Conservation (phyloP, 2,329 filamentous ascomycete genomes). For the Stylonectria norvegica region DNA sequence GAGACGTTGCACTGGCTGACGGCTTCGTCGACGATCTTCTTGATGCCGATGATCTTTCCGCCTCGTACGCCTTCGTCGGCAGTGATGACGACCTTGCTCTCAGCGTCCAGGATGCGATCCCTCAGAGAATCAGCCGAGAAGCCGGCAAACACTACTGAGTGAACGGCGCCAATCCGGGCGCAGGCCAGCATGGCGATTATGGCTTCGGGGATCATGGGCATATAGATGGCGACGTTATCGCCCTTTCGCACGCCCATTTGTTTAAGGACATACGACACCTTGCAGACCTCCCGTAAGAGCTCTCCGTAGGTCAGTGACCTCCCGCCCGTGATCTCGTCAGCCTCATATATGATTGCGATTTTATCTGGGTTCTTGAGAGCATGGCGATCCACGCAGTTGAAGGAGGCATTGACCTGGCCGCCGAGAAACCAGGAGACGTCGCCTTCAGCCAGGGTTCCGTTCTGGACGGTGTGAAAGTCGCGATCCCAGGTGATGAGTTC, state of each 20-base stretch:
- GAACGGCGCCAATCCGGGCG: constrained; percentile 81
- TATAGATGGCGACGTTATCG: constrained; percentile 88
- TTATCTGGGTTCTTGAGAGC: constrained; percentile 84
- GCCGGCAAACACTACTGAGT: constrained; percentile 92
- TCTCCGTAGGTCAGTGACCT: constrained; percentile 85
- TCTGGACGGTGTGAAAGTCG: constrained; percentile 82
- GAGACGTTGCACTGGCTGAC: constrained; percentile 73
- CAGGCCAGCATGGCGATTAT: constrained; percentile 75
- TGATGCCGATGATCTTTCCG: constrained; percentile 88
- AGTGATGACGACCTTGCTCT: constrained; percentile 87
- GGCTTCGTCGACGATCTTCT: constrained; percentile 94
- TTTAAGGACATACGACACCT: constrained; percentile 77
- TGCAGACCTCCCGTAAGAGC: constrained; percentile 82
- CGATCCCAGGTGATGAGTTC: constrained; percentile 83
- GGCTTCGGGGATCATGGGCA: constrained; percentile 96
- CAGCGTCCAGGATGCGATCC: constrained; percentile 82
- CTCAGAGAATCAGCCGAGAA: constrained; percentile 91
- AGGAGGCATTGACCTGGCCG: constrained; percentile 84
- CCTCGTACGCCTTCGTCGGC: constrained; percentile 91
- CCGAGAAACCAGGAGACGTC: constrained; percentile 91
- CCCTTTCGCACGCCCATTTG: constrained; percentile 92
- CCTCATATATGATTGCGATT: constrained; percentile 93
- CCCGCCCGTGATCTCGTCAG: constrained; percentile 81
- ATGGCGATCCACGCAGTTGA: constrained; percentile 93
- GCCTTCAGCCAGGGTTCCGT: constrained; percentile 68